Evolutionary conservation across 805 yeast species (phyloP).

Genomic region (Candida cerambycidarum): DNA sequence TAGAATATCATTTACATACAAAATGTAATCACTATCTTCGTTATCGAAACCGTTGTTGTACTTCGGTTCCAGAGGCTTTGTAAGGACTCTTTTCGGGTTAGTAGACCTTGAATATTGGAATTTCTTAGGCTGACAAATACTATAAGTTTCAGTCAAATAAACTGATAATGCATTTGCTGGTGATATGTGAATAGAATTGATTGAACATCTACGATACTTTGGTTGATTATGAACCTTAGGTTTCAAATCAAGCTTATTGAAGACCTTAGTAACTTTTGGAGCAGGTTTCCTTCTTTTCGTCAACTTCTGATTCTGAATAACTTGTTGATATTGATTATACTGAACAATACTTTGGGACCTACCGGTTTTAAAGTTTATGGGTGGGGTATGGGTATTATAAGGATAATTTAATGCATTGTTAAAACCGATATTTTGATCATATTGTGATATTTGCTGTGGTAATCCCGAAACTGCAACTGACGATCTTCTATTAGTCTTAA

Average conservation of each 20-base stretch:
- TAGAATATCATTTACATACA: constrained; percentile 90
- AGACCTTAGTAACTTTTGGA: constrained; percentile 50
- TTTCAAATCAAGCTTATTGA: constrained; percentile 49
- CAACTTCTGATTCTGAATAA: constrained; percentile 22
- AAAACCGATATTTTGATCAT: background rate
- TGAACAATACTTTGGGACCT: constrained; percentile 35
- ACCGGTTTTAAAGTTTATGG: constrained; percentile 10
- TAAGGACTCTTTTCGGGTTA: constrained; percentile 88
- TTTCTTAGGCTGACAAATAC: constrained; percentile 73
- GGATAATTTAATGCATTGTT: constrained; percentile 1
- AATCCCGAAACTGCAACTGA: constrained; percentile 14
- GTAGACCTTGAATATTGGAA: constrained; percentile 80
- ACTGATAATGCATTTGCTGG: constrained; percentile 82
- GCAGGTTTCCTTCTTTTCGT: constrained; percentile 29
- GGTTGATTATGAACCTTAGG: constrained; percentile 65
- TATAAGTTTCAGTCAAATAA: constrained; percentile 74
- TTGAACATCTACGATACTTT: constrained; percentile 67
- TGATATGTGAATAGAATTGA: constrained; percentile 62
- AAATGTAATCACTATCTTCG: constrained; percentile 82
- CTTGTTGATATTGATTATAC: constrained; percentile 34
- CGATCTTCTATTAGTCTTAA: constrained; percentile 12
- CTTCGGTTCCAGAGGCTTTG: constrained; percentile 86
- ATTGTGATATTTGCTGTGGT: constrained; percentile 8
- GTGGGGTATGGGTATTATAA: constrained; percentile 1
- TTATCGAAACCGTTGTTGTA: constrained; percentile 85